phyloP scores from a whole-genome alignment of 2,329 filamentous ascomycete species.

The Fusarium sp. region DNA sequence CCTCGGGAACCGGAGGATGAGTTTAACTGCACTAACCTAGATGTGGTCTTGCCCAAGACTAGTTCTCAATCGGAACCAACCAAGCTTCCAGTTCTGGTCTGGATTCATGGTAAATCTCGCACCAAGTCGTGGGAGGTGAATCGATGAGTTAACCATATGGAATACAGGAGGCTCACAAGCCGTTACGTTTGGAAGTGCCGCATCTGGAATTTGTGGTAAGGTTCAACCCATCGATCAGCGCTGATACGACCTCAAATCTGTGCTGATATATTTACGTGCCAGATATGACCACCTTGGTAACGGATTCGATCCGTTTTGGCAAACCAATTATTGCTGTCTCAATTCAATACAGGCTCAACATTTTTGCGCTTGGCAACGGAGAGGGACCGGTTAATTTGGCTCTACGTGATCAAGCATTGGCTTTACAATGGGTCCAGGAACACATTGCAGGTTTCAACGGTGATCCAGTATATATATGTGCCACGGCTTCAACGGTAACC shows the following conservation, averaged over 20 bases:
- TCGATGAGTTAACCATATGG: neutral
- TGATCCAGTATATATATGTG: constrained; percentile 40
- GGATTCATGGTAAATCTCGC: constrained; percentile 58
- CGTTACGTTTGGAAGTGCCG: constrained; percentile 60
- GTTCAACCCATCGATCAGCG: too few relatives aligned
- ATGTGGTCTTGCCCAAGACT: constrained; percentile 53
- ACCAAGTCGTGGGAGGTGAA: rapidly evolving
- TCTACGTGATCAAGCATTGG: constrained; percentile 53
- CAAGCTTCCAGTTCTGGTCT: constrained; percentile 58
- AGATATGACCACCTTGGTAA: constrained; percentile 51
- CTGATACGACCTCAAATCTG: too few relatives aligned
- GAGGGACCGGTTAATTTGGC: constrained; percentile 56
- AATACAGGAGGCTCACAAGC: constrained; percentile 58
- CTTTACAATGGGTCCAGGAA: constrained; percentile 52
- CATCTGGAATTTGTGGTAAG: constrained; percentile 60
- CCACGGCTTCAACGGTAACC: rapidly evolving
- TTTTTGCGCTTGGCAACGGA: constrained; percentile 60
- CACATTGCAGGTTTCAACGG: constrained; percentile 49
- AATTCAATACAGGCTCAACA: constrained; percentile 46
- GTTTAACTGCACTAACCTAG: constrained; percentile 60
- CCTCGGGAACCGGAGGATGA: constrained; percentile 56
- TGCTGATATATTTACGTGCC: neutral
- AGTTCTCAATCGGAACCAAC: neutral
- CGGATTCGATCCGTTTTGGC: constrained; percentile 52
- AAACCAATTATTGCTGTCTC: constrained; percentile 41